Evolutionary conservation across 164 flowering plant species (phyloP), one percentile per base, ranked within the genome.

Genomic region (Euptelea pleiosperma): DNA sequence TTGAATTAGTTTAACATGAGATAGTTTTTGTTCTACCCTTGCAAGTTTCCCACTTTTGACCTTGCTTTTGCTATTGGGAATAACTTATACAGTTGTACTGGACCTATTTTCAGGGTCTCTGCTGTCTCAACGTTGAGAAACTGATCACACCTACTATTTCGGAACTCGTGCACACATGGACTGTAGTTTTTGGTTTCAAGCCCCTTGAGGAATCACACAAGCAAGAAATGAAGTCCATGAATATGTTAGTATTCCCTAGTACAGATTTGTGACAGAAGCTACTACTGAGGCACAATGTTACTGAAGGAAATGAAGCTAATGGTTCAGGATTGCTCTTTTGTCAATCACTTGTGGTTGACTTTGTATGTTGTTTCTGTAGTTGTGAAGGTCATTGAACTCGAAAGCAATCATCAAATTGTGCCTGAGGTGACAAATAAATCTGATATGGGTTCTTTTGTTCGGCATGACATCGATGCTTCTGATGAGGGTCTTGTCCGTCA

Each of bases 201-300:
- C 65, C 82, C 61, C 74, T 85, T 34, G 82, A 82, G 70, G 83
- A 78, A 30, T 74, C 72, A 7, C 74, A 75, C 55, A 89, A 74
- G 72, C 68, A 80, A 61, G 85, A 85, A 65, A 55, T 82, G 66
- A 82, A 82, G 71, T 77, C 80, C 59, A 57, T 83, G 73, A 89
- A 85, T 68, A 80, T 89, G 79, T 60, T 89, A 68, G 94, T 83
- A 21, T 89, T 89, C 79, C 94, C 91, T 44, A 87, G 88, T 40
- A 74, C 80, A 8, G 97, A 83, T 71, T 75, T 89, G 86, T 71
- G 87, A 62, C 85, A 80, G 74, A 89, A 87, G 70, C 62, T 54
- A 42, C 62, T 86, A 40, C 16, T 63, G 28, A 68, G 68, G 61
- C 69, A 39, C 52, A 76, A 65, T 47, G 43, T 16, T 16, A 26